Evolutionary conservation across 2,329 filamentous ascomycete species (phyloP), one percentile per base, ranked within the genome.

Genomic region (Xylariaceae sp.): DNA sequence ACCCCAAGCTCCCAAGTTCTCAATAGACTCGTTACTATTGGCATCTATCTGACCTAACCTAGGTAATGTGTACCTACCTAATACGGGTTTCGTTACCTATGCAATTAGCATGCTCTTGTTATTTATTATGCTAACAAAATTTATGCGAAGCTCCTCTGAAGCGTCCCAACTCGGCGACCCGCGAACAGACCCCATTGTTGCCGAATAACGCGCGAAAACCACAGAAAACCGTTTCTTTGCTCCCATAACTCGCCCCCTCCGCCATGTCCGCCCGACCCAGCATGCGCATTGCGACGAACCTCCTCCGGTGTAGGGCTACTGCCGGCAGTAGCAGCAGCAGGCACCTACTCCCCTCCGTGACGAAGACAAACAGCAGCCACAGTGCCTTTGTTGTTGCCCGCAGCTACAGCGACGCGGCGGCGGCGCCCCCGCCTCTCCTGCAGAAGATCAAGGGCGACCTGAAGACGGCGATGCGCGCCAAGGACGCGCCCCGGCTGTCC

Each of bases 401-500:
- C 51, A 51, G 28, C 48, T 47, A 50, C 38, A 50, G 36, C 43
- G 45, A 43, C 28, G 55, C 43, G 15, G 43, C 61, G 19, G 43
- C 61, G 7, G 21, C 21, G 6, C 21, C 21, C 4, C 71, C 72
- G 27, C 67, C 73, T 9, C 60, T 76, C 7, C 60, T 77, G 30
- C 59, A 66, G 38, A 74, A 71, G 61, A 64, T 80, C 53, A 76
- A 76, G 54, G 62, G 59, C 47, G 79, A 84, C 51, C 67, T 84
- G 46, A 84, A 84, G 64, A 62, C 68, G 8, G 78, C 80, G 34
- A 83, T 84, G 79, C 72, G 73, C 42, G 69, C 70, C 51, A 83
- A 81, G 60, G 78, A 84, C 56, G 63, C 69, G 17, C 67, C 76
- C 17, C 78, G 82, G 2, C 75, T 89, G 17, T 66, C 74, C 27